Base-by-base conservation (phyloP, 208 protist genomes). In the Trypanosomatidae sp. region DNA sequence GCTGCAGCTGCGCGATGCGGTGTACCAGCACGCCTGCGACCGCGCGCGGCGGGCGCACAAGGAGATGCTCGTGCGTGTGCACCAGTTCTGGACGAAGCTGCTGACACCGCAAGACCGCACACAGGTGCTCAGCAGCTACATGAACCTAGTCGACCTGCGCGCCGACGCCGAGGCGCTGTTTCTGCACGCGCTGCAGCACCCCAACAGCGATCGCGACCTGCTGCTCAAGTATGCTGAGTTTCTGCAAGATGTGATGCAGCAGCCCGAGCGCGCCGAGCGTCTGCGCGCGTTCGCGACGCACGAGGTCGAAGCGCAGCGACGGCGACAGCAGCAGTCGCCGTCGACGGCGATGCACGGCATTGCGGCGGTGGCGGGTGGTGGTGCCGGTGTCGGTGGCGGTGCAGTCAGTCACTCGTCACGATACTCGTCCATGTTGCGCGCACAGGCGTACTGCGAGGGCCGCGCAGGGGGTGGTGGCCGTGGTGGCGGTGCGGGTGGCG, bases 141-240 rank as follows among this genome's bases (percentile, higher is more conserved):
- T 48, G 27, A 15, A 7, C 16, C 48, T 58, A 30, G 27, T 48
- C 13, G 33, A 18, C 11, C 6, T 24, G 21, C 56, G 56, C 24
- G 42, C 27, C 13, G 33, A 54, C 6, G 26, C 42, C 24, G 27
- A 58, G 13, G 19, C 6, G 7, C 38, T 45, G 43, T 63, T 63
- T 33, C 3, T 50, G 6, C 3, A 27, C 11, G 56, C 56, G 3
- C 50, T 63, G 4, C 33, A 53, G 42, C 32, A 53, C n/a, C 41
- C 48, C 5, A 56, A 4, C 13, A 57, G 44, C 27, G 56, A 58
- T 45, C 48, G 49, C 19, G 35, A 41, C 8, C 28, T 63, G 6
- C 22, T 58, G 6, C 28, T 53, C 35, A 57, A 58, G 41, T 63
- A 63, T 37, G 56, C 56, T 16, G 40, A 57, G 16, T 63, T 63